Conservation (phyloP, 2,329 filamentous ascomycete genomes). For the Alternaria longipes region DNA sequence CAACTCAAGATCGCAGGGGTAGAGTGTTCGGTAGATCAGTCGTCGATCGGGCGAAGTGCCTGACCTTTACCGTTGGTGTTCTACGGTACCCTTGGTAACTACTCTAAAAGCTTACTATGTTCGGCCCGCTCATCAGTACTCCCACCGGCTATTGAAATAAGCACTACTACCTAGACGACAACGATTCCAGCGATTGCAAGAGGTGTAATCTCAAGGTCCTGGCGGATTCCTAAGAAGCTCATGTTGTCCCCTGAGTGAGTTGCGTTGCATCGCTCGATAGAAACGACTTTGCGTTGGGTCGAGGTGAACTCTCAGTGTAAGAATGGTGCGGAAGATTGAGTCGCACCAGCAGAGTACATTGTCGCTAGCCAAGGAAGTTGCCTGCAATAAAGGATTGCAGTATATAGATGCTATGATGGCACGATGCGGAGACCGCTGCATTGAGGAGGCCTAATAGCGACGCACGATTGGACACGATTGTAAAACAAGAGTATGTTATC, state of each 20-base stretch:
- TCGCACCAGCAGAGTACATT: neutral
- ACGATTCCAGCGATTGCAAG: neutral
- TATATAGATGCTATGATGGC: neutral
- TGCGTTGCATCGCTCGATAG: neutral
- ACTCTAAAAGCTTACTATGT: neutral
- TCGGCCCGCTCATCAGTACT: neutral
- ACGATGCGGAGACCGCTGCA: too few relatives aligned
- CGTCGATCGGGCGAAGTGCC: neutral
- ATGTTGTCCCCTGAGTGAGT: neutral
- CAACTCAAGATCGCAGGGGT: neutral
- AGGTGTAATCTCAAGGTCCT: neutral
- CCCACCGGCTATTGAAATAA: neutral
- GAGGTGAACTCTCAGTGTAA: neutral
- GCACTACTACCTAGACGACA: neutral
- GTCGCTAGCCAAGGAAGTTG: neutral
- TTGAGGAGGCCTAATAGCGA: neutral
- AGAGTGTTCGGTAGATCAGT: neutral
- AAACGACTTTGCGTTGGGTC: neutral
- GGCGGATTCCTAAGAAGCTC: neutral
- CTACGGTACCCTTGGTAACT: neutral
- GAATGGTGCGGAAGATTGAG: neutral
- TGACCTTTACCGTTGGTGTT: neutral
- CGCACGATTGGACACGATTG: neutral
- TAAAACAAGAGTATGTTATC: neutral
- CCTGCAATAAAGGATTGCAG: accelerated